Base-by-base conservation (phyloP, 768 basidiomycete genomes). In the Xerocomellus amylosporus region DNA sequence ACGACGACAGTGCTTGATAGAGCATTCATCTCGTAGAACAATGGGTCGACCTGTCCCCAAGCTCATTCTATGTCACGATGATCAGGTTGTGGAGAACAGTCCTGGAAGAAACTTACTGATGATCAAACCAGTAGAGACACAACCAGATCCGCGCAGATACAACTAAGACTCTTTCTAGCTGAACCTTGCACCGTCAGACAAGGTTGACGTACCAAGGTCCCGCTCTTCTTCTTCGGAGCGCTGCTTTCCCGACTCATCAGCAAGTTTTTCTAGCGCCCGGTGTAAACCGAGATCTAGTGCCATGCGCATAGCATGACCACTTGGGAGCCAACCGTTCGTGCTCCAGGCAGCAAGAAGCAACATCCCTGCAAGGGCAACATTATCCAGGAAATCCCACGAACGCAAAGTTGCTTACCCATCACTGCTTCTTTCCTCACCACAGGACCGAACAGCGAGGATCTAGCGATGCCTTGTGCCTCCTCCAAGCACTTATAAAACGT, bases 221-320 rank as follows among this genome's bases (percentile, higher is more conserved):
- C 93, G 76, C 69, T 98, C 93, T 65, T 91, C 88, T 58, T 94
- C 91, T 53, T 90, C 82, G 30, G 85, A 77, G 22, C 85, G 77
- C 55, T 81, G 79, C 67, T 86, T 88, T 46, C 72, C 70, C 41
- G 70, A 78, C 33, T 83, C 82, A 48, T 95, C 90, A 2, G 88
- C 90, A 9, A 98, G 79, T 68, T 93, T 96, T 66, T 96, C 93
- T 41, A 97, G 72, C 10, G 95, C 95, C 41, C 90, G 86, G 68
- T 98, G 93, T 20, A 98, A 78, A 31, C 94, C 93, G 49, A 98
- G 86, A 67, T 97, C 94, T 49, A 96, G 75, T 20, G 92, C 93
- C 92, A 96, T 96, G 49, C 95, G 85, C 85, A 97, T 87, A 7
- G 95, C 95, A 65, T 98, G 95, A 3, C 95, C 95, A 62, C 90